These are phyloP conservation scores for Elongisporangium undulatum DNA, from an alignment of 352 stramenopile genomes.

Conservation along the genomic window DNA sequence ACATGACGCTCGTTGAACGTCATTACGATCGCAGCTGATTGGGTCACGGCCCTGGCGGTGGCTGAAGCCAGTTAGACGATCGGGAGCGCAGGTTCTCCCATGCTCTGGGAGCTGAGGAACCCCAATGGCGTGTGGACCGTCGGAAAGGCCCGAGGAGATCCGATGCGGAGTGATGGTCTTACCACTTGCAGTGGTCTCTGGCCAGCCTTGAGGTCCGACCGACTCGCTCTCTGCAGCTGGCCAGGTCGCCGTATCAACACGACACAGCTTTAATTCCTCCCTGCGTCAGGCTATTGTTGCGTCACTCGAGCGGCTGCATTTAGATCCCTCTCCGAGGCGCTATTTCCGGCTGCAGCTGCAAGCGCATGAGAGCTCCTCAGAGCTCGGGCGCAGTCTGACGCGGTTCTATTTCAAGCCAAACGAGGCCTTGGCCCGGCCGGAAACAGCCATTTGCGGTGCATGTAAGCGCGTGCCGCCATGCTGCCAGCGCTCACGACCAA, in stretches of 20 bases:
- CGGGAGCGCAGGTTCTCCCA: too few species aligned
- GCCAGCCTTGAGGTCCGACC: too few species aligned
- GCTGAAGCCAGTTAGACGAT: too few species aligned
- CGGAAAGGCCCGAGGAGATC: too few species aligned
- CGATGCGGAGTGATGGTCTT: too few species aligned
- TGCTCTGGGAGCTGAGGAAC: too few species aligned
- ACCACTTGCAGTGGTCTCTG: too few species aligned
- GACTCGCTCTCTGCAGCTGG: not conserved
- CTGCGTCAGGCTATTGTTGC: not conserved
- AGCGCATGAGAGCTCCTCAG: too few species aligned
- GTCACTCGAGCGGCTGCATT: not conserved
- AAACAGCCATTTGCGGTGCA: not conserved
- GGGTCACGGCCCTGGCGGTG: too few species aligned
- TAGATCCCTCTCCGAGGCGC: not conserved
- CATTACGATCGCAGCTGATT: too few species aligned
- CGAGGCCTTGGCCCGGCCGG: not conserved
- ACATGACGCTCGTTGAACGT: too few species aligned
- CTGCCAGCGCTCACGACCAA: conserved; percentile 78
- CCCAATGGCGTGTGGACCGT: too few species aligned
- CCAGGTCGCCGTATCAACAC: not conserved
- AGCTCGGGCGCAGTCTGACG: not conserved
- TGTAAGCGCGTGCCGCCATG: conserved; percentile 21
- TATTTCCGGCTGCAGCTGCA: not conserved
- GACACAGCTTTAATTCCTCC: not conserved
- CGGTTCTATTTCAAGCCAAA: not conserved